Evolutionary conservation across 495 filamentous ascomycete species (phyloP).

Genomic region (Daldinia caldariorum): DNA sequence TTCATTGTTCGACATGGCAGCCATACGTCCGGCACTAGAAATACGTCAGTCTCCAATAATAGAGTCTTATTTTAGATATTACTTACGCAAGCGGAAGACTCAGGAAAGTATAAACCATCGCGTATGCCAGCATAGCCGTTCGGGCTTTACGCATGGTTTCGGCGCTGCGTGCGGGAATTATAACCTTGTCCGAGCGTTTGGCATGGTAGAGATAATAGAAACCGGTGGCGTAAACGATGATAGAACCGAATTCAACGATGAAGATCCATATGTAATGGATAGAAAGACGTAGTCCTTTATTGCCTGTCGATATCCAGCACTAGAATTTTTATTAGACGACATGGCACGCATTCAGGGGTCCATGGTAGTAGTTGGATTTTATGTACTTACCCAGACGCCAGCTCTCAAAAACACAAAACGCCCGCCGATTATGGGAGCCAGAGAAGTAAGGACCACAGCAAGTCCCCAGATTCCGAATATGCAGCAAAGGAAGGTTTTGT

Average conservation of each 20-base stretch:
- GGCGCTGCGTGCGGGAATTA: conserved; percentile 17
- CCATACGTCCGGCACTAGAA: conserved; percentile 70
- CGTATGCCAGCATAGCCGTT: conserved; percentile 43
- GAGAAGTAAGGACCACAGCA: conserved; percentile 58
- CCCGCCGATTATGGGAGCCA: conserved; percentile 59
- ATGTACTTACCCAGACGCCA: conserved; percentile 61
- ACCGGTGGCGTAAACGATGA: conserved; percentile 65
- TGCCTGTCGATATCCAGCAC: conserved; percentile 65
- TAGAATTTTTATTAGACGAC: conserved; percentile 35
- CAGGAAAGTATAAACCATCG: conserved; percentile 36
- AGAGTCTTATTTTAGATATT: neutral
- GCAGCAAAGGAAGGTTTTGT: conserved; percentile 54
- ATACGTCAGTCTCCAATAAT: conserved; percentile 41
- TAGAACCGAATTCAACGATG: conserved; percentile 69
- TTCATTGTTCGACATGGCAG: conserved; percentile 59
- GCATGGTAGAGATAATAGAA: conserved; percentile 63
- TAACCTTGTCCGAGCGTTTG: conserved; percentile 45
- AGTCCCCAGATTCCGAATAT: conserved; percentile 63
- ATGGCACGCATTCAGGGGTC: neutral
- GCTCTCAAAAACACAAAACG: conserved; percentile 62
- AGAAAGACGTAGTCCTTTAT: conserved; percentile 57
- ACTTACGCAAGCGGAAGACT: conserved; percentile 43
- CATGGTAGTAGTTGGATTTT: neutral
- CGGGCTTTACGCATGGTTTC: conserved; percentile 26
- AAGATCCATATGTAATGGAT: conserved; percentile 76